A percentile compares a stretch with the other conserved stretches of the same genome.
These are phyloP conservation scores for Hymenochaete sp. DNA, from an alignment of 1,284 basidiomycete genomes.

Conservation along the genomic window DNA sequence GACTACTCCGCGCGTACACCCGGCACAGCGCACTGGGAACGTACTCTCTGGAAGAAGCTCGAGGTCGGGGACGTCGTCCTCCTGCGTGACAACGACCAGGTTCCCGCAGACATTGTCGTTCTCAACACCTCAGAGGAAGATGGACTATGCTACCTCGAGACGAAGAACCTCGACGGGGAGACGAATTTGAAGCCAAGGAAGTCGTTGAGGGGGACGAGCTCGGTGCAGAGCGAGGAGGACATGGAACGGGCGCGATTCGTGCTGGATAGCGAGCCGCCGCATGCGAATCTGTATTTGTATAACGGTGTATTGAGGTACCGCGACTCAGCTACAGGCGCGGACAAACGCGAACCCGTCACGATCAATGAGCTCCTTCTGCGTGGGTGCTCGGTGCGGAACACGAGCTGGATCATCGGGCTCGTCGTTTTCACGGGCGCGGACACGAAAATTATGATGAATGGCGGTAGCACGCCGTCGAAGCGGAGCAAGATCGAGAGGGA, in stretches of 20 bases:
- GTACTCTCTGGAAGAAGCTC: constrained; percentile 97
- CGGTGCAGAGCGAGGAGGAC: constrained; percentile 83
- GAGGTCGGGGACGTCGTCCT: constrained; percentile 96
- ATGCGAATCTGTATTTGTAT: constrained; percentile 89
- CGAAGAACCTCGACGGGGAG: constrained; percentile 95
- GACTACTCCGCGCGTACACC: constrained; percentile 64
- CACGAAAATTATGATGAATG: constrained; percentile 98
- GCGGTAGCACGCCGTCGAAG: constrained; percentile 87
- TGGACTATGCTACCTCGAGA: constrained; percentile 83
- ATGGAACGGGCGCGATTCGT: constrained; percentile 80
- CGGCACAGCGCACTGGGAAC: constrained; percentile 83
- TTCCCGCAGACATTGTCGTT: constrained; percentile 91
- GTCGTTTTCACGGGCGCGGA: constrained; percentile 93
- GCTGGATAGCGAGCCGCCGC: constrained; percentile 88
- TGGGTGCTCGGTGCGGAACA: constrained; percentile 90
- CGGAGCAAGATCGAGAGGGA: constrained; percentile 95
- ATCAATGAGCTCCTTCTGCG: constrained; percentile 93
- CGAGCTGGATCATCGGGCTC: constrained; percentile 88
- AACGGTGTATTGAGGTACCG: constrained; percentile 79
- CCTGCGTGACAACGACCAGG: constrained; percentile 87
- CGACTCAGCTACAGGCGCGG: constrained; percentile 40
- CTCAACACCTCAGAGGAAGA: constrained; percentile 82
- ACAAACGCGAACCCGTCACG: constrained; percentile 60
- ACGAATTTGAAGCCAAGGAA: constrained; percentile 90
- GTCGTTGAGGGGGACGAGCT: constrained; percentile 68